Conservation (phyloP, 1,139 yeast genomes). For the Debaryomycetaceae sp. region DNA sequence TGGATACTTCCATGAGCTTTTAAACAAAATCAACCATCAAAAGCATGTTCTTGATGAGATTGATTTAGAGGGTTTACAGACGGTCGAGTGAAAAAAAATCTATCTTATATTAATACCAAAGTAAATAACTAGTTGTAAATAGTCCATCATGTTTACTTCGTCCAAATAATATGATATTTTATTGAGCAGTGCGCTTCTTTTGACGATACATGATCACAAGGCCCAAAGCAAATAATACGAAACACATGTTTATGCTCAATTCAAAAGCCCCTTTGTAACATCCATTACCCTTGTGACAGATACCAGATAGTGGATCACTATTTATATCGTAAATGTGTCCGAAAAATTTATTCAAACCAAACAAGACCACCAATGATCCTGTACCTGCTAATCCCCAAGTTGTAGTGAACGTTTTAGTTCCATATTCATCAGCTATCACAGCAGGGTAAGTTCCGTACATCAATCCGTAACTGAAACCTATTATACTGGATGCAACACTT, state of each 20-base stretch:
- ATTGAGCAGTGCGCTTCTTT: slow-evolving; percentile 11
- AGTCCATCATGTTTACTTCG: neutral
- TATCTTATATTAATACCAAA: neutral
- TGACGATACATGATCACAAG: slow-evolving; percentile 25
- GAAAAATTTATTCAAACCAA: slow-evolving; percentile 36
- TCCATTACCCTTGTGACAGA: slow-evolving; percentile 35
- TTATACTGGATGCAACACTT: slow-evolving; percentile 29
- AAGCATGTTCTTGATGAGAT: slow-evolving; percentile 43
- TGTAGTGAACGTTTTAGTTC: slow-evolving; percentile 39
- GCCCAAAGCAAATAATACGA: slow-evolving; percentile 19
- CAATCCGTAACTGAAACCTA: slow-evolving; percentile 42
- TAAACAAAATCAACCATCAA: slow-evolving; percentile 48
- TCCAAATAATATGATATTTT: neutral
- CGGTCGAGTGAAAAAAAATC: slow-evolving; percentile 35
- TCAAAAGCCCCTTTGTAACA: slow-evolving; percentile 37
- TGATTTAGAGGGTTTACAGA: slow-evolving; percentile 50
- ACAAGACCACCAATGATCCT: slow-evolving; percentile 37
- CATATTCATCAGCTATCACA: slow-evolving; percentile 43
- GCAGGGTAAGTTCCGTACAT: slow-evolving; percentile 47
- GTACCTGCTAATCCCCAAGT: slow-evolving; percentile 47
- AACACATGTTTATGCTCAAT: slow-evolving; percentile 25
- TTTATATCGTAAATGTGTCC: slow-evolving; percentile 38
- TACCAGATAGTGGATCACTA: slow-evolving; percentile 28
- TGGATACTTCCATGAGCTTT: slow-evolving; percentile 56
- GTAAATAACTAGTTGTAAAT: slow-evolving; percentile 1